Conservation (phyloP, 1,139 yeast species). For the Debaryomycetaceae sp. region DNA sequence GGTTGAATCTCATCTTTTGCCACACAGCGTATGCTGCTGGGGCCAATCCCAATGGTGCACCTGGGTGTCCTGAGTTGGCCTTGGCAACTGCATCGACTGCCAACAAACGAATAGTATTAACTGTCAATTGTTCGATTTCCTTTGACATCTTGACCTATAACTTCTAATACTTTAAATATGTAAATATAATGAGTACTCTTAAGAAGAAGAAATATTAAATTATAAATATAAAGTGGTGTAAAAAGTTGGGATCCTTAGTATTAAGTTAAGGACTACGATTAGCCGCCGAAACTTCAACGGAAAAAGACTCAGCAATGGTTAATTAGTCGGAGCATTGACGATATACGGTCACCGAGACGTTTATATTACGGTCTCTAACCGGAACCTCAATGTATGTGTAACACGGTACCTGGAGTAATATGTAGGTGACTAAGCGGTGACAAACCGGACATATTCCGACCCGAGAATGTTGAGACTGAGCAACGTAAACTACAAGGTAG, state of each 20-base stretch:
- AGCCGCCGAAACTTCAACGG: not conserved
- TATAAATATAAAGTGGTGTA: too few relatives aligned
- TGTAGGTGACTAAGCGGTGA: too few relatives aligned
- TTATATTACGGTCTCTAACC: not conserved
- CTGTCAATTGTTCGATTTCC: conserved; percentile 66
- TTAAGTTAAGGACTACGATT: not conserved
- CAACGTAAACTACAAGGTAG: not conserved
- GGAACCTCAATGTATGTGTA: not conserved
- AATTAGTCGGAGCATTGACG: not conserved
- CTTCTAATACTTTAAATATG: not conserved
- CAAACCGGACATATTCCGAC: too few relatives aligned
- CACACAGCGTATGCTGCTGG: conserved; percentile 69
- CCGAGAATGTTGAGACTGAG: not conserved
- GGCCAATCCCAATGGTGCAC: conserved; percentile 98
- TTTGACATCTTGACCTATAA: conserved; percentile 17
- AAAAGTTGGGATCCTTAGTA: not conserved
- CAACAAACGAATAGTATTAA: conserved; percentile 86
- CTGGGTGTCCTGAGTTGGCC: conserved; percentile 99
- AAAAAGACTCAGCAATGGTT: not conserved
- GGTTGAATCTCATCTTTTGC: conserved; percentile 82
- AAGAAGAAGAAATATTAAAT: not conserved
- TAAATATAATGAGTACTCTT: too few relatives aligned
- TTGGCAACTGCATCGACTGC: conserved; percentile 85
- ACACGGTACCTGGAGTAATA: too few relatives aligned
- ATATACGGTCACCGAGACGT: not conserved